A percentile compares a stretch with the other conserved stretches of the same genome.
phyloP scores from a whole-genome alignment of 2,329 filamentous ascomycete species.

The Sphaerulina populicola region DNA sequence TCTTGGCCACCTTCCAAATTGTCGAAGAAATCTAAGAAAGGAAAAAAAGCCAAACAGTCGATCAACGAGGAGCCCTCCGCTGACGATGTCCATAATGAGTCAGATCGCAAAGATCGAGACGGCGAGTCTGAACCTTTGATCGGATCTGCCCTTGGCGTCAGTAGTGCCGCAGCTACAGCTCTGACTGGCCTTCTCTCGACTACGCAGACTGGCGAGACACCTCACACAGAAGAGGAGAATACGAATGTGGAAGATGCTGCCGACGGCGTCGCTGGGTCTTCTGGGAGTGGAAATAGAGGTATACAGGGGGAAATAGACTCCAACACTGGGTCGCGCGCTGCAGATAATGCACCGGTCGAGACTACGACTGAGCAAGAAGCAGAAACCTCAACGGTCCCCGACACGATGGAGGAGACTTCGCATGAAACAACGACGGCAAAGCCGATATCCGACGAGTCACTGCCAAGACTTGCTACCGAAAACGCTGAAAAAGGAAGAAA shows the following conservation, averaged over 20 bases:
- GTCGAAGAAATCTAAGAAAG: constrained; percentile 21
- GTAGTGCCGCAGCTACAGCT: not conserved
- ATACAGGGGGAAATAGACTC: constrained; percentile 18
- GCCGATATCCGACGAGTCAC: not conserved
- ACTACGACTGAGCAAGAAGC: not conserved
- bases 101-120: not conserved
- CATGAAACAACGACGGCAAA: not conserved
- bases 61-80: not conserved
- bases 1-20: constrained; percentile 1
- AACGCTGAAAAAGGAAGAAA: constrained; percentile 4
- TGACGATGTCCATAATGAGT: not conserved
- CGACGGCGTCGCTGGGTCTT: constrained; percentile 10
- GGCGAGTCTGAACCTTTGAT: not conserved
- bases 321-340: not conserved
- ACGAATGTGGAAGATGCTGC: not conserved
- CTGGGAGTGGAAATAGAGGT: constrained; percentile 14
- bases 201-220: not conserved
- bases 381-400: not conserved
- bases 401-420: not conserved
- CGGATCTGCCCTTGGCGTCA: not conserved
- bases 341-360: not conserved
- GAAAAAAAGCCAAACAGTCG: constrained; percentile 20
- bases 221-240: not conserved
- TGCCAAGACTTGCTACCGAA: not conserved
- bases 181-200: not conserved